phyloP scores from a whole-genome alignment of 345 rosid genomes.

The Excoecaria agallocha region DNA sequence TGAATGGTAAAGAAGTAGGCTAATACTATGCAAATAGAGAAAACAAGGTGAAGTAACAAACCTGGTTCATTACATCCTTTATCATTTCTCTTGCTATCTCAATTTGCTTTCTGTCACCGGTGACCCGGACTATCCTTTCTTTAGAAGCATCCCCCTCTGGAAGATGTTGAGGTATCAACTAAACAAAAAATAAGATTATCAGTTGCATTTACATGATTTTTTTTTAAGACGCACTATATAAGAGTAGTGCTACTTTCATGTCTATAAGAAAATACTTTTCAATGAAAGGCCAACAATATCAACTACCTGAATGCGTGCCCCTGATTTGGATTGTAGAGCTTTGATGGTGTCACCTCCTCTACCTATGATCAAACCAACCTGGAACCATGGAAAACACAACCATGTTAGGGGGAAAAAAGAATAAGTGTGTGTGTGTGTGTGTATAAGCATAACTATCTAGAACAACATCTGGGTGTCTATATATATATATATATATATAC shows the following conservation, averaged over 20 bases:
- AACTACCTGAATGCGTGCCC: slow-evolving; percentile 95
- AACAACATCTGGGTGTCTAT: no score
- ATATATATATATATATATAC: no score
- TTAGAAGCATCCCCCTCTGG: slow-evolving; percentile 83
- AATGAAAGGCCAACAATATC: slow-evolving; percentile 23
- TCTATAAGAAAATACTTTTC: background rate
- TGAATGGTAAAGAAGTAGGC: background rate
- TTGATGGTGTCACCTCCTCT: slow-evolving; percentile 94
- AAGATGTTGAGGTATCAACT: slow-evolving; percentile 89
- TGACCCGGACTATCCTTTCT: slow-evolving; percentile 80
- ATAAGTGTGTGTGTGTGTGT: no score
- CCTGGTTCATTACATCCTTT: slow-evolving; percentile 87
- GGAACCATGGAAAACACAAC: background rate
- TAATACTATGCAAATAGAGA: background rate
- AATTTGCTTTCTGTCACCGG: slow-evolving; percentile 83
- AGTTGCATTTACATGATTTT: slow-evolving; percentile 4
- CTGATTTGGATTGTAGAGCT: slow-evolving; percentile 76
- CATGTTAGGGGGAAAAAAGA: background rate
- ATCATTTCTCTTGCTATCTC: slow-evolving; percentile 81
- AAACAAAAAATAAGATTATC: slow-evolving; percentile 21
- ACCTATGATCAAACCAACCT: slow-evolving; percentile 95
- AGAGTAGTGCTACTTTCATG: background rate
- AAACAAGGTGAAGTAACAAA: slow-evolving; percentile 26
- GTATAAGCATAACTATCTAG: no score
- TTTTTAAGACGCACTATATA: no score